These are phyloP conservation scores for Glaciozyma antarctica DNA, from an alignment of 768 basidiomycete genomes.

Conservation along the genomic window DNA sequence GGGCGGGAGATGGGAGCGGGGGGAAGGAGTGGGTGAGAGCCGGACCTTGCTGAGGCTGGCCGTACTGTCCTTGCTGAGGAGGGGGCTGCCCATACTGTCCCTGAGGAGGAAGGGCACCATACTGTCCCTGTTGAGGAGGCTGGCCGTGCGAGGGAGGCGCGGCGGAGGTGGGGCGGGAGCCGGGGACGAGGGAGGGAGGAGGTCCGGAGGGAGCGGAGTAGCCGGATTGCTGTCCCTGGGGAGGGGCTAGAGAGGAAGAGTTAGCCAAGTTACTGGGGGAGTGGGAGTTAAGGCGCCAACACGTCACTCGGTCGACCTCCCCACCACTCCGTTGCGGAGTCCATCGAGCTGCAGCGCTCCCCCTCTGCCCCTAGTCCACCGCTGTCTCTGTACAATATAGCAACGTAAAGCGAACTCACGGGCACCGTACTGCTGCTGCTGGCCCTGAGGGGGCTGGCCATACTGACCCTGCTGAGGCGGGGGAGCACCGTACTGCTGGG, in stretches of 20 bases:
- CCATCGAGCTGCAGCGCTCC: too few species aligned
- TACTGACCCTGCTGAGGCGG: slow-evolving; percentile 8
- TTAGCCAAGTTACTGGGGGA: background rate
- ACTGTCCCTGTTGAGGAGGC: slow-evolving; percentile 6
- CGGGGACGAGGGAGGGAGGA: background rate
- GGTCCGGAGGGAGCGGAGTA: background rate
- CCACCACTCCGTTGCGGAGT: background rate
- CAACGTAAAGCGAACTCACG: background rate
- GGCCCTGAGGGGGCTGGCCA: slow-evolving; percentile 2
- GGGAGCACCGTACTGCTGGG: slow-evolving; percentile 5
- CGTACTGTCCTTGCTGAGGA: slow-evolving; percentile 7
- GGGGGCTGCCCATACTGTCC: slow-evolving; percentile 10
- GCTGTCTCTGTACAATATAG: too few species aligned
- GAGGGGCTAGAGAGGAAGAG: background rate
- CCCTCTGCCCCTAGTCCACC: too few species aligned
- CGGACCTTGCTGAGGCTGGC: slow-evolving; percentile 7
- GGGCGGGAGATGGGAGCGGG: background rate
- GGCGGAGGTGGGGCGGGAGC: background rate
- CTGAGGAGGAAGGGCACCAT: background rate
- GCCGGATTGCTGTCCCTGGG: background rate
- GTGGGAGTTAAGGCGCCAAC: background rate
- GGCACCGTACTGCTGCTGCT: slow-evolving; percentile 2
- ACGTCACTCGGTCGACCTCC: background rate
- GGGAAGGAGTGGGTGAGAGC: background rate
- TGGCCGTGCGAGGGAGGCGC: slow-evolving; percentile 11